Evolutionary conservation across 371 early-diverging fungal genomes (phyloP), one percentile per base, ranked within the genome.

Genomic region (Enterocytospora artemiae): DNA sequence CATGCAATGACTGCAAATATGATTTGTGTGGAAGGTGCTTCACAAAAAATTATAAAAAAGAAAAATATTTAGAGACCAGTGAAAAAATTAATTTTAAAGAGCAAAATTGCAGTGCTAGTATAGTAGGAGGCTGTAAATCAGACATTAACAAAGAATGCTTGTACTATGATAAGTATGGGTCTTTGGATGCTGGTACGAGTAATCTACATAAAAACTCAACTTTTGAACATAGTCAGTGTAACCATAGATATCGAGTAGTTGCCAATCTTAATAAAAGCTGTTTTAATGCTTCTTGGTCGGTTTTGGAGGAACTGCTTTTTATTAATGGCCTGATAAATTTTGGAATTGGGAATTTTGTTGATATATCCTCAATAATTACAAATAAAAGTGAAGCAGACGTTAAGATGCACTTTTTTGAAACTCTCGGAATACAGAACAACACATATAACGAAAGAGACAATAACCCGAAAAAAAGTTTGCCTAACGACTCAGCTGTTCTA

Each of bases 261-360:
- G 84, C 83, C 69, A 68, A 73, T 37, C 84, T 90, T 66, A 85
- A 83, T 41, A 91, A 87, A 65, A 87, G 89, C 12, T 83, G 91
- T 18, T 88, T 87, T 64, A 84, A 85, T 22, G 78, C 80, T 22
- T 84, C 86, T 50, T 96, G 96, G 97, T 87, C 86, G 44, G 90
- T 93, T 3, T 88, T 94, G 59, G 97, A 97, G 71, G 95, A 97
- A 78, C 78, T 92, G 31, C 65, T 91, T 51, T 80, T 97, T 67
- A 84, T 93, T 33, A 91, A 93, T 67, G 90, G 87, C 1, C 81
- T 90, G 30, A 86, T 88, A 70, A 83, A 84, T 73, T 88, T 83
- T 77, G 97, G 96, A 20, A 82, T 94, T 59, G 96, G 96, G 43
- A 95, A 93, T 80, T 96, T 93, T 92, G 86, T 85, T 68, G 90